Conservation (phyloP, 805 yeast genomes). For the Saccharomycopsis sp. region DNA sequence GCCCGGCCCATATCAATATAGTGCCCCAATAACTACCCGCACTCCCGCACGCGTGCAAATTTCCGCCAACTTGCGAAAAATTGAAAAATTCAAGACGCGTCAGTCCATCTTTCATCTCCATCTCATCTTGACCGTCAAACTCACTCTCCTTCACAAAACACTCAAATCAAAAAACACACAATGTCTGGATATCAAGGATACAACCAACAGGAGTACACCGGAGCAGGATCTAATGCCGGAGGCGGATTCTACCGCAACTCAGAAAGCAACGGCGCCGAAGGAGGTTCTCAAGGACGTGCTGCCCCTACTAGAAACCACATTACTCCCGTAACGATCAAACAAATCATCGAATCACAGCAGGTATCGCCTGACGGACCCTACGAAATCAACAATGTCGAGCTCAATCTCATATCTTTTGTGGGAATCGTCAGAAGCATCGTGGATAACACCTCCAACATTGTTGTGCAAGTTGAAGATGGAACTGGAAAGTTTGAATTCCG, state of each 20-base stretch:
- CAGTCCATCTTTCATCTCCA: background rate
- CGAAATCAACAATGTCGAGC: constrained; percentile 49
- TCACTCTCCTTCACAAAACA: no score
- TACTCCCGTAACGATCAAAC: constrained; percentile 71
- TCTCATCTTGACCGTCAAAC: no score
- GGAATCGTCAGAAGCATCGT: constrained; percentile 65
- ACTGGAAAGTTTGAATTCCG: constrained; percentile 62
- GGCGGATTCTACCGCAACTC: constrained; percentile 17
- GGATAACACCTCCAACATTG: constrained; percentile 49
- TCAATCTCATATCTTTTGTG: constrained; percentile 57
- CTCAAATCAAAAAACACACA: background rate
- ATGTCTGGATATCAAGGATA: constrained; percentile 21
- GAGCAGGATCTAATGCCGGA: constrained; percentile 2
- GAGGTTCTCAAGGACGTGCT: constrained; percentile 28
- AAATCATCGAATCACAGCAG: constrained; percentile 55
- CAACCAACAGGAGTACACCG: constrained; percentile 17
- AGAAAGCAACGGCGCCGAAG: constrained; percentile 28
- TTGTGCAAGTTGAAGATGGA: constrained; percentile 68
- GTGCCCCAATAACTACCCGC: no score
- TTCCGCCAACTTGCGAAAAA: no score
- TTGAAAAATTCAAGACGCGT: background rate
- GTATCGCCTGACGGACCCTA: constrained; percentile 62
- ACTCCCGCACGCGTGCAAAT: no score
- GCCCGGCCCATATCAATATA: no score
- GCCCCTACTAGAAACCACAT: constrained; percentile 33